Evolutionary conservation across 2,329 filamentous ascomycete species (phyloP).

Genomic region (Ilyonectria robusta): DNA sequence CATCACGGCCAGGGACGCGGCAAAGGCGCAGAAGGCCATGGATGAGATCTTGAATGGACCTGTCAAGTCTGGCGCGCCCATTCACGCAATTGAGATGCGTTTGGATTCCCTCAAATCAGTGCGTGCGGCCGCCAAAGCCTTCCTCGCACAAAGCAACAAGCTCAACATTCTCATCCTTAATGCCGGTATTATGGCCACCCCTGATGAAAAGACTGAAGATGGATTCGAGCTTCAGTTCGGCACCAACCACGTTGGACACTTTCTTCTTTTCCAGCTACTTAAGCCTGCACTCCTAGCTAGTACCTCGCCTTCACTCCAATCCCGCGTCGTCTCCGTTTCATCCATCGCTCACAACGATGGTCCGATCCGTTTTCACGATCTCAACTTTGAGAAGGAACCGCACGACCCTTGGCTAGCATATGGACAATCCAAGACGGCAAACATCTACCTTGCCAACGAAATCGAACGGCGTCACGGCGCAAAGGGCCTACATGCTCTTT

Average conservation of each 20-base stretch:
- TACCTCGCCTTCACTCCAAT: background rate
- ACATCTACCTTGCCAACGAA: slow-evolving; percentile 5
- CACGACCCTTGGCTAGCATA: background rate
- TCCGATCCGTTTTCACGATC: background rate
- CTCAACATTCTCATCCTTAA: slow-evolving; percentile 36
- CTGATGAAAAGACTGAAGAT: slow-evolving; percentile 30
- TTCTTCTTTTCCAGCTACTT: background rate
- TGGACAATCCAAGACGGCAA: background rate
- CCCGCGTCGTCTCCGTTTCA: background rate
- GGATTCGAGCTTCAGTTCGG: slow-evolving; percentile 37
- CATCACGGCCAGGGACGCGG: background rate
- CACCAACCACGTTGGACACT: slow-evolving; percentile 39
- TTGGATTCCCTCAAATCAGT: background rate
- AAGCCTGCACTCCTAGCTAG: slow-evolving; percentile 1
- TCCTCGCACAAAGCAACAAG: background rate
- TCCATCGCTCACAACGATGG: background rate
- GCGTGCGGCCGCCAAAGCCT: background rate
- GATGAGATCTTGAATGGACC: background rate
- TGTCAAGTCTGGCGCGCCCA: background rate
- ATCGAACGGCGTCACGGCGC: background rate
- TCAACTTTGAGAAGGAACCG: background rate
- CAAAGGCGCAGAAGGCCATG: background rate
- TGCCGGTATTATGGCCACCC: slow-evolving; percentile 37
- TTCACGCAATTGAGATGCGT: slow-evolving; percentile 1
- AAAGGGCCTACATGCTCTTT: background rate